phyloP scores from a whole-genome alignment of 1,139 yeast species.

The Saccharomyces hybrid region DNA sequence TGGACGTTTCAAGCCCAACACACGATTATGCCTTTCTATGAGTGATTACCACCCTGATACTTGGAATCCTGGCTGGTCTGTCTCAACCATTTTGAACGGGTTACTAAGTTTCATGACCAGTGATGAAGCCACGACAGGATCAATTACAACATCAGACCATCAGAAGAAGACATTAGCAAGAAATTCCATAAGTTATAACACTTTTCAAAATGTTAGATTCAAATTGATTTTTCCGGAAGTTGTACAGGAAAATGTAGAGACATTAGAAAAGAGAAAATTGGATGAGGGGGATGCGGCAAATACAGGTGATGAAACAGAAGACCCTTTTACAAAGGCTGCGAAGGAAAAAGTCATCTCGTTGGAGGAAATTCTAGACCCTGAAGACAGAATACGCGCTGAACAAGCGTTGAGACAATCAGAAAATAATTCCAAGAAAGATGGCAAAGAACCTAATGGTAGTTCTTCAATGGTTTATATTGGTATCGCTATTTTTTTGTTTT shows the following conservation, averaged over 20 bases:
- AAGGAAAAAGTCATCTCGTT: slow-evolving; percentile 29
- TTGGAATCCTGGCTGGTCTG: slow-evolving; percentile 97
- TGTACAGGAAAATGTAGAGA: slow-evolving; percentile 39
- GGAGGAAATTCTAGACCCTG: slow-evolving; percentile 38
- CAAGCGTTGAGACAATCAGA: slow-evolving; percentile 12
- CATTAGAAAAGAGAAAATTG: slow-evolving; percentile 18
- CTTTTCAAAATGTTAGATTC: slow-evolving; percentile 43
- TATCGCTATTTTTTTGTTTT: slow-evolving; percentile 29
- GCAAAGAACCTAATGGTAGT: slow-evolving; percentile 10
- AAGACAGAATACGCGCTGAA: slow-evolving; percentile 40
- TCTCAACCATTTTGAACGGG: slow-evolving; percentile 77
- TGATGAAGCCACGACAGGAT: slow-evolving; percentile 50
- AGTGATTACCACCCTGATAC: slow-evolving; percentile 89
- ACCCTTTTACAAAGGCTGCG: slow-evolving; percentile 24
- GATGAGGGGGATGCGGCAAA: slow-evolving; percentile 7
- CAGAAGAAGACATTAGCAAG: slow-evolving; percentile 40
- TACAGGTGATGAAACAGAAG: slow-evolving; percentile 7
- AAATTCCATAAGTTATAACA: slow-evolving; percentile 61
- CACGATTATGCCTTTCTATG: slow-evolving; percentile 78
- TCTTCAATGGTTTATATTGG: slow-evolving; percentile 29
- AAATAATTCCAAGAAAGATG: slow-evolving; percentile 4
- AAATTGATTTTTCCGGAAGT: slow-evolving; percentile 60
- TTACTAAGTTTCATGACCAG: slow-evolving; percentile 78
- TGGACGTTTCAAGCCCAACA: slow-evolving; percentile 68
- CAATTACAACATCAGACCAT: slow-evolving; percentile 45